These are phyloP conservation scores for Umbelopsis sp. DNA, from an alignment of 371 early-diverging fungal genomes.

Conservation along the genomic window DNA sequence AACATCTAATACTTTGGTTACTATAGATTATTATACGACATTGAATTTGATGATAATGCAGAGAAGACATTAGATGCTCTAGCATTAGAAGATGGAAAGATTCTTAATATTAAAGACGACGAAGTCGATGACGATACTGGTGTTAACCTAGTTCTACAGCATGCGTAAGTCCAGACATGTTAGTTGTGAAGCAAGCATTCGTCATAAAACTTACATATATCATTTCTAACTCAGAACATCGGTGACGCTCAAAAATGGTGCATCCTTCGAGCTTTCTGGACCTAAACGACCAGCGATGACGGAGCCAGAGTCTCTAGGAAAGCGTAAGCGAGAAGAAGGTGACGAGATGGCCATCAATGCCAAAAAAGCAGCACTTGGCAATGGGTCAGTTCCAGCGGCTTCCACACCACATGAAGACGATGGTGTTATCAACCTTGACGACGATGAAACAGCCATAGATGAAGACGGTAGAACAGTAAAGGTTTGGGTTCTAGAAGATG, in stretches of 20 bases:
- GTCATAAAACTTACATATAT: neutral
- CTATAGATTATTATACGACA: constrained; percentile 81
- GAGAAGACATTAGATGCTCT: constrained; percentile 59
- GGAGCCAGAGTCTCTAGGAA: constrained; percentile 1
- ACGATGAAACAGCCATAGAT: constrained; percentile 24
- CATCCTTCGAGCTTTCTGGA: constrained; percentile 19
- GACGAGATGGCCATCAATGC: constrained; percentile 13
- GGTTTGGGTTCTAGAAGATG: constrained; percentile 12
- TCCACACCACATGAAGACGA: neutral
- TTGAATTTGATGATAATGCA: constrained; percentile 88
- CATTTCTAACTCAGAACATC: neutral
- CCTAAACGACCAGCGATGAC: constrained; percentile 24
- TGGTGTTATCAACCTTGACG: constrained; percentile 14
- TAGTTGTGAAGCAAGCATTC: neutral
- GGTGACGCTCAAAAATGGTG: constrained; percentile 20
- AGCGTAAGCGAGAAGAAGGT: constrained; percentile 29
- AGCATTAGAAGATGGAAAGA: constrained; percentile 59
- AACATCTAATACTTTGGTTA: neutral
- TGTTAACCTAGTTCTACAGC: constrained; percentile 36
- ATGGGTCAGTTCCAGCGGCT: neutral
- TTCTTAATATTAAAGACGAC: constrained; percentile 56
- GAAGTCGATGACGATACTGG: constrained; percentile 43
- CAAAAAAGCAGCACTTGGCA: constrained; percentile 26
- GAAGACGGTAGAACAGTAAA: constrained; percentile 29
- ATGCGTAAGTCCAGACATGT: constrained; percentile 27